These are phyloP conservation scores for Rhynchosporium secalis DNA, from an alignment of 2,329 filamentous ascomycete genomes.

Conservation along the genomic window DNA sequence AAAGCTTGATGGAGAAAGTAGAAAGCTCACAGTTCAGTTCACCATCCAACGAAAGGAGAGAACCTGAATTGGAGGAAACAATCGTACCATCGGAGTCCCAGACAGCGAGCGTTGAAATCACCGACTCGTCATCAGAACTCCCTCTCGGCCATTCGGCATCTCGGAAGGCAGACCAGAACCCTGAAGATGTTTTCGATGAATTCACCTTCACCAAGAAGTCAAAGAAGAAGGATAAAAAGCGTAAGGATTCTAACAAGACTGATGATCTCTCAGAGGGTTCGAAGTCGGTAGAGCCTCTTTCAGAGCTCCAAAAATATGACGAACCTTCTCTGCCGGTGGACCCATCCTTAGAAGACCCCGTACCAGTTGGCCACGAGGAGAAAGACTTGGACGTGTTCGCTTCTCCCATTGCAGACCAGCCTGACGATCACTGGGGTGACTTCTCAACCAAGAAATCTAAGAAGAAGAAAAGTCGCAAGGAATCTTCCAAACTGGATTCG, in stretches of 20 bases:
- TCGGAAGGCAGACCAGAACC: conserved; percentile 3
- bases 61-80: too few species aligned
- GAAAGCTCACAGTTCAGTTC: too few species aligned
- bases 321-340: conserved; percentile 3
- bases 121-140: background rate
- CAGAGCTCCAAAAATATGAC: conserved; percentile 8
- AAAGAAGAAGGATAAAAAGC: conserved; percentile 25
- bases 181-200: conserved; percentile 20
- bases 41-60: too few species aligned
- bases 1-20: too few species aligned
- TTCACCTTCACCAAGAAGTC: conserved; percentile 19
- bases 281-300: conserved; percentile 14
- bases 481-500: conserved; percentile 23
- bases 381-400: background rate
- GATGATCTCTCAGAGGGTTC: conserved; percentile 12
- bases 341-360: background rate
- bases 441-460: conserved; percentile 29
- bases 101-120: background rate
- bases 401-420: conserved; percentile 5
- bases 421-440: conserved; percentile 21
- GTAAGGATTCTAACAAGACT: conserved; percentile 11
- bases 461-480: conserved; percentile 28
- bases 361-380: background rate
- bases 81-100: too few species aligned
- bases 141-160: conserved; percentile 3